These are phyloP conservation scores for Naematelia aurantialba DNA, from an alignment of 768 basidiomycete genomes.

Conservation along the genomic window DNA sequence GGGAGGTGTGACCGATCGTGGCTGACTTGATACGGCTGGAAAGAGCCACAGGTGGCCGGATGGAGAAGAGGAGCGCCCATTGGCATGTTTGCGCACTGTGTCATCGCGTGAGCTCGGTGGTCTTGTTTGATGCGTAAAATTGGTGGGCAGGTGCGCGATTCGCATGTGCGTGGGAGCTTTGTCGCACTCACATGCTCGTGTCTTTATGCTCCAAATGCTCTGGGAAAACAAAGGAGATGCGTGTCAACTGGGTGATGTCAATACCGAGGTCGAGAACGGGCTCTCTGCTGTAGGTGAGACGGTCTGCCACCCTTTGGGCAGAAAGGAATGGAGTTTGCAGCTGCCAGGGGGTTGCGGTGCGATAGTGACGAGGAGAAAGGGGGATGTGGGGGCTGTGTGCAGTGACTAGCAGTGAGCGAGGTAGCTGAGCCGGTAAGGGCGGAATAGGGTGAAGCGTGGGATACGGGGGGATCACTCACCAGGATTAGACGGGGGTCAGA, in stretches of 20 bases:
- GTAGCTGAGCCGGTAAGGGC: too few relatives aligned
- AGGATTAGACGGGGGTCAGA: too few relatives aligned
- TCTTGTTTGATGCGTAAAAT: not conserved
- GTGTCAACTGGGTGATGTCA: too few relatives aligned
- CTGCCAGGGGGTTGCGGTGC: not conserved
- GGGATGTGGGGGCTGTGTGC: not conserved
- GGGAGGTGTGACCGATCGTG: not conserved
- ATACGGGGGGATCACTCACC: not conserved
- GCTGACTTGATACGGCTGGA: not conserved
- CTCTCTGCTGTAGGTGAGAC: not conserved
- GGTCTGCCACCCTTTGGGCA: not conserved
- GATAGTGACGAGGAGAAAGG: not conserved
- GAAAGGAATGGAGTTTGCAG: not conserved
- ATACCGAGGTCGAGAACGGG: too few relatives aligned
- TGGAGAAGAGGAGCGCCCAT: not conserved
- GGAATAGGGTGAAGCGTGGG: too few relatives aligned
- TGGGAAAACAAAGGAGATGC: not conserved
- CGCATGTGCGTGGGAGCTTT: not conserved
- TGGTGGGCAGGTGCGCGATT: too few relatives aligned
- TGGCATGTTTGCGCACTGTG: not conserved
- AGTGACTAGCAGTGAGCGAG: too few relatives aligned
- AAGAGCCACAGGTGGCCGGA: not conserved
- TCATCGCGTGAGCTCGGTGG: not conserved
- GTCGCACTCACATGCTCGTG: not conserved
- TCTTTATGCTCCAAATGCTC: not conserved